A percentile compares a stretch with the other conserved stretches of the same genome.
Evolutionary conservation across 345 rosid genomes (phyloP).

Genomic region (Salix arbutifolia): DNA sequence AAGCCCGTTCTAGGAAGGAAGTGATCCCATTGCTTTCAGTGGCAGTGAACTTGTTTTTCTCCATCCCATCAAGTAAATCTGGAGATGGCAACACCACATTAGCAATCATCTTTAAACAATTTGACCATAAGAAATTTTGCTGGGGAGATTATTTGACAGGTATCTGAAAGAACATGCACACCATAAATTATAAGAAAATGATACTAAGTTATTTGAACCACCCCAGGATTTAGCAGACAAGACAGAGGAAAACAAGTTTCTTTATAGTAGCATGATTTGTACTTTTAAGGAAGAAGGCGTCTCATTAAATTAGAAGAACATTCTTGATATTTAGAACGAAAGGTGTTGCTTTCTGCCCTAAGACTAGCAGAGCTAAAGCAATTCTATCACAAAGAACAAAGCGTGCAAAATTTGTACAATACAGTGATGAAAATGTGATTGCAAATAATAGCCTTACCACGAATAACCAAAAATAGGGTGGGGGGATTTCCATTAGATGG

Average conservation of each 20-base stretch:
- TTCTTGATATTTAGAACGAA: neutral
- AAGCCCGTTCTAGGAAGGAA: slow-evolving; percentile 65
- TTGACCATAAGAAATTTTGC: neutral
- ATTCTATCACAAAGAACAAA: neutral
- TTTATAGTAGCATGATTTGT: neutral
- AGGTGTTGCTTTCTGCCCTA: neutral
- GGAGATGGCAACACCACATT: slow-evolving; percentile 8
- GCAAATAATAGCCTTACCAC: slow-evolving; percentile 40
- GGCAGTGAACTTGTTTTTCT: slow-evolving; percentile 49
- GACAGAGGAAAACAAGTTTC: neutral
- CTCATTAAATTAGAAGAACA: neutral
- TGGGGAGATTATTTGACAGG: no score
- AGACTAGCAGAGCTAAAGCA: neutral
- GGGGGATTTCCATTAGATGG: slow-evolving; percentile 94
- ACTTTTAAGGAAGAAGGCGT: neutral
- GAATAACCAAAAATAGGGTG: slow-evolving; percentile 73
- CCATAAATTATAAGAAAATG: neutral
- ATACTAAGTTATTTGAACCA: neutral
- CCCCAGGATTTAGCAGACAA: neutral
- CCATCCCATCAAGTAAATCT: slow-evolving; percentile 63
- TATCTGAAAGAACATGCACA: neutral
- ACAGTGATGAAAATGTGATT: neutral
- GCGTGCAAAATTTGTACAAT: neutral
- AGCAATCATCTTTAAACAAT: no score
- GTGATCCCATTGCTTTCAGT: slow-evolving; percentile 53